phyloP scores from a whole-genome alignment of 495 filamentous ascomycete species.

The Annulohypoxylon stygium region DNA sequence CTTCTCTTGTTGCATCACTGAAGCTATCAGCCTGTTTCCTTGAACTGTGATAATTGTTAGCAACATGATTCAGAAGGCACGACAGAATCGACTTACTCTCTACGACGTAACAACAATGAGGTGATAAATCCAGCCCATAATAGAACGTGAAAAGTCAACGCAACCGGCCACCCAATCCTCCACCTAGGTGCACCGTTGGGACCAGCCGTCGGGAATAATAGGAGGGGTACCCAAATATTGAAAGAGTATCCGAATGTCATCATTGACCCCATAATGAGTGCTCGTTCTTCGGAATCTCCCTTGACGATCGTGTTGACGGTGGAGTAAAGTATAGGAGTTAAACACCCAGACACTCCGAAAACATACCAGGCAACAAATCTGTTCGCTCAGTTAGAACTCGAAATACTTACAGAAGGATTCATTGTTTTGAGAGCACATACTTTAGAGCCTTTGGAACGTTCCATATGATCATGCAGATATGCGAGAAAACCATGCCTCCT shows the following conservation, averaged over 20 bases:
- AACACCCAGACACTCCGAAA: slow-evolving; percentile 57
- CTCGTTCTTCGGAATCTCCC: slow-evolving; percentile 62
- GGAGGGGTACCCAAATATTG: slow-evolving; percentile 61
- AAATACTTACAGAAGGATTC: background rate
- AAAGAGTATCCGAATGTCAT: slow-evolving; percentile 66
- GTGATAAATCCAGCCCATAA: slow-evolving; percentile 60
- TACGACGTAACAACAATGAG: slow-evolving; percentile 53
- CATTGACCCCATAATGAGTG: slow-evolving; percentile 63
- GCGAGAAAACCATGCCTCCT: slow-evolving; percentile 55
- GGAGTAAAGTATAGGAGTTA: slow-evolving; percentile 62
- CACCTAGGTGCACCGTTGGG: slow-evolving; percentile 61
- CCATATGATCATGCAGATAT: slow-evolving; percentile 62
- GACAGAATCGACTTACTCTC: slow-evolving; percentile 45
- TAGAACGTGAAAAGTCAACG: slow-evolving; percentile 57
- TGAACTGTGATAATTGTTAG: slow-evolving; percentile 22
- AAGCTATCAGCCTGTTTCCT: background rate
- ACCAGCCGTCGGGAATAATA: slow-evolving; percentile 60
- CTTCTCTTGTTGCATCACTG: background rate
- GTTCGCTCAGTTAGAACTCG: background rate
- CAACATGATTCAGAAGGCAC: background rate
- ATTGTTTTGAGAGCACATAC: slow-evolving; percentile 39
- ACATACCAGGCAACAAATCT: slow-evolving; percentile 64
- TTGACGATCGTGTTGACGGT: slow-evolving; percentile 62
- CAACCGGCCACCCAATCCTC: slow-evolving; percentile 61
- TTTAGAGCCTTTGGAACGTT: slow-evolving; percentile 59